Percentiles rank a stretch among this genome's conserved stretches.
phyloP scores from a whole-genome alignment of 768 basidiomycete genomes.

The Leccinum uliginosum region DNA sequence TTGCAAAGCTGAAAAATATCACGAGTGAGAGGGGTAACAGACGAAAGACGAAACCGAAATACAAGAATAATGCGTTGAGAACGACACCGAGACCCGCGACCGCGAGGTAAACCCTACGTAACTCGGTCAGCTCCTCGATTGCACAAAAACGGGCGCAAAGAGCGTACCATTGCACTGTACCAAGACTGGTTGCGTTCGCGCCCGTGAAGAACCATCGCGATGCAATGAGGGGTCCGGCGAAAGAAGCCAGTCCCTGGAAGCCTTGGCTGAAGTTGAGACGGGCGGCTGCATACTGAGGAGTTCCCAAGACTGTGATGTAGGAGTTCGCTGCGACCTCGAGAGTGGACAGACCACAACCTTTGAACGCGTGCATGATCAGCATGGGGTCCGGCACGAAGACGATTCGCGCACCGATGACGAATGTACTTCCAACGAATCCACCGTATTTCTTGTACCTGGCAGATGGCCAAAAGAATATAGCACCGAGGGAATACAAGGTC shows the following conservation, averaged over 20 bases:
- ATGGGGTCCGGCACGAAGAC: neutral
- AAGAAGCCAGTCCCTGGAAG: constrained; percentile 72
- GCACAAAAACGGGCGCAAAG: neutral
- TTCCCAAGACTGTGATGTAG: constrained; percentile 68
- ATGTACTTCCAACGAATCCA: constrained; percentile 72
- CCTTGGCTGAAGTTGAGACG: constrained; percentile 78
- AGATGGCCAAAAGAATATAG: constrained; percentile 77
- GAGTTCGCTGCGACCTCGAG: constrained; percentile 76
- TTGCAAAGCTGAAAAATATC: constrained; percentile 47
- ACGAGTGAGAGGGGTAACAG: neutral
- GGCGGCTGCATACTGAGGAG: constrained; percentile 66
- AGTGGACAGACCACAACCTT: constrained; percentile 61
- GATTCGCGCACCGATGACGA: constrained; percentile 49
- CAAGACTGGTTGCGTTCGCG: constrained; percentile 53
- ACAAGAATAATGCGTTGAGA: constrained; percentile 65
- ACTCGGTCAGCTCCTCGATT: neutral
- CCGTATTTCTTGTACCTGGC: constrained; percentile 64
- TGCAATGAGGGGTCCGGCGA: constrained; percentile 71
- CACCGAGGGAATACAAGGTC: constrained; percentile 56
- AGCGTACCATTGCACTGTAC: constrained; percentile 61
- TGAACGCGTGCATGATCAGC: neutral
- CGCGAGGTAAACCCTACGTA: constrained; percentile 56
- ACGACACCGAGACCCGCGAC: constrained; percentile 58
- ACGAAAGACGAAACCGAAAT: constrained; percentile 18
- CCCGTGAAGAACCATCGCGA: constrained; percentile 72